These are phyloP conservation scores for Crithidia brevicula DNA, from an alignment of 208 protist genomes.

Conservation along the genomic window DNA sequence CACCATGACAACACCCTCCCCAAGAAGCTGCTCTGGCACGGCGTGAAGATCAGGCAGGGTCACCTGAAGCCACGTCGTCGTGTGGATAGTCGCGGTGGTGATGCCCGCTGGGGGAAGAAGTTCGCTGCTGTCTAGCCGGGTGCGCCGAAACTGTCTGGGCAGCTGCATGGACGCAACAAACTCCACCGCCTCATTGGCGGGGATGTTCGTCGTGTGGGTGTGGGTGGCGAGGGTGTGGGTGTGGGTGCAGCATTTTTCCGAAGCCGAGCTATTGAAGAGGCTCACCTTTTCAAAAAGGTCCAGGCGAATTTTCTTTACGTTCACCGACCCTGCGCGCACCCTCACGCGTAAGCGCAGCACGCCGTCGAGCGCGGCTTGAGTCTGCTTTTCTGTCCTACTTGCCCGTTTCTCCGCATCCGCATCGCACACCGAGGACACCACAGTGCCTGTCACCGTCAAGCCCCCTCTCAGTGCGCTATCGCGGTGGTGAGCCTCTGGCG, in stretches of 20 bases:
- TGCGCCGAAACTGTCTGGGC: slow-evolving; percentile 24
- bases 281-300: slow-evolving; percentile 17
- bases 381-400: not conserved
- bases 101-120: slow-evolving; percentile 1
- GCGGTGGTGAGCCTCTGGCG: no score
- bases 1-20: slow-evolving; percentile 31
- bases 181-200: slow-evolving; percentile 3
- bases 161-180: slow-evolving; percentile 22
- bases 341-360: slow-evolving; percentile 6
- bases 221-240: slow-evolving; percentile 17
- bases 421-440: not conserved
- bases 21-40: slow-evolving; percentile 22
- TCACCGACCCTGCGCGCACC: slow-evolving; percentile 9
- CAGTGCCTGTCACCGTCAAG: slow-evolving; percentile 26
- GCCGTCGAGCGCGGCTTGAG: not conserved
- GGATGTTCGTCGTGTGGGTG: slow-evolving; percentile 13
- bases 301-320: slow-evolving; percentile 14
- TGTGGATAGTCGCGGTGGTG: slow-evolving; percentile 9
- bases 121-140: slow-evolving; percentile 1
- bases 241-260: slow-evolving; percentile 5
- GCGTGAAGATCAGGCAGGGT: slow-evolving; percentile 33
- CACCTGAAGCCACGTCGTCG: slow-evolving; percentile 34
- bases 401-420: not conserved
- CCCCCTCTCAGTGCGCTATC: slow-evolving; percentile 7
- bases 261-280: not conserved